A percentile compares a stretch with the other conserved stretches of the same genome.
Conservation (phyloP, 1,284 basidiomycete species). For the Irpex sp. region DNA sequence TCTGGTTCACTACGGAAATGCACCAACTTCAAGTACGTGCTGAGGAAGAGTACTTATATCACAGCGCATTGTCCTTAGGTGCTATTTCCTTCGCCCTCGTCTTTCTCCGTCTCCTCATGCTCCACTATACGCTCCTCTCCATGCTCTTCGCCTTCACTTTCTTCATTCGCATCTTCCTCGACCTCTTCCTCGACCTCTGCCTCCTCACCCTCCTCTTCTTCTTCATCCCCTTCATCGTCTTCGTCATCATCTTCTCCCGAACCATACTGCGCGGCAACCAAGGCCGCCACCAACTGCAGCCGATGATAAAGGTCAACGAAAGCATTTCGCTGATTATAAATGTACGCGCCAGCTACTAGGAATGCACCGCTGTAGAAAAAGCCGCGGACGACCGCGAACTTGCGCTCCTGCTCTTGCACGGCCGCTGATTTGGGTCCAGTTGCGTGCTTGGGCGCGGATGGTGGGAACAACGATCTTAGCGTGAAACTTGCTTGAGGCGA, state of each 20-base stretch:
- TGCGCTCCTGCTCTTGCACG: slow-evolving; percentile 24
- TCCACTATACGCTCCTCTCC: no score
- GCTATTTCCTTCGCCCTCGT: background rate
- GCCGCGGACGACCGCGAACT: slow-evolving; percentile 32
- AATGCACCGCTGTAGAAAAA: slow-evolving; percentile 30
- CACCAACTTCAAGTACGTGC: no score
- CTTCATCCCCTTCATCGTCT: slow-evolving; percentile 18
- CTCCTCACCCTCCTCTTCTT: slow-evolving; percentile 12
- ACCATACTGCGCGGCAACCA: slow-evolving; percentile 8
- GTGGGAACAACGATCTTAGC: slow-evolving; percentile 21
- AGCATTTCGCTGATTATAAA: slow-evolving; percentile 3
- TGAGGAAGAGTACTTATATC: no score
- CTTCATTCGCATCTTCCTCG: slow-evolving; percentile 13
- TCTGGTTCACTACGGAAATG: no score
- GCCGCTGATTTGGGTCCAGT: slow-evolving; percentile 2
- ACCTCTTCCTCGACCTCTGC: slow-evolving; percentile 7
- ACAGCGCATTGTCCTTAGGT: no score
- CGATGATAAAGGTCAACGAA: slow-evolving; percentile 10
- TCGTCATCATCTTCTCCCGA: slow-evolving; percentile 23
- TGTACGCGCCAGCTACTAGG: slow-evolving; percentile 22
- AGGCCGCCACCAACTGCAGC: slow-evolving; percentile 7
- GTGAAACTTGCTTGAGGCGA: slow-evolving; percentile 17
- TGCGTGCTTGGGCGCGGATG: slow-evolving; percentile 10
- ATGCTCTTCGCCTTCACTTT: background rate
- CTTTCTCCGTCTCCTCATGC: slow-evolving; percentile 9